Percentiles rank a stretch among this genome's conserved stretches.
Evolutionary conservation across 257 asterid species (phyloP).

Genomic region (Solanum lycopersicoides): DNA sequence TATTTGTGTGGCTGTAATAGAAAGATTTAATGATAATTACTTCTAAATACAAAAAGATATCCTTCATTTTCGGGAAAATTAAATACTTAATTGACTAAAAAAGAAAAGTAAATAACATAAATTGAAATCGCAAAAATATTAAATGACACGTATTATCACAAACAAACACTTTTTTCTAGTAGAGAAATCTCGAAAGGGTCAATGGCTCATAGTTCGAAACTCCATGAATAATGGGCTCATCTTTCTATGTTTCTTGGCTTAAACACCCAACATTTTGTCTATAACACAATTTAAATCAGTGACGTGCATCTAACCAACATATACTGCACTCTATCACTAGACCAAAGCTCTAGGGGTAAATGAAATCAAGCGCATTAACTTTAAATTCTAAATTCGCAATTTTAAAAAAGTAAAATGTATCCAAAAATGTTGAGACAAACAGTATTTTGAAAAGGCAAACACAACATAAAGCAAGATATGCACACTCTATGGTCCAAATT

Average conservation of each 20-base stretch:
- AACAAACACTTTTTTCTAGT: not conserved
- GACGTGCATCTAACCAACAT: not conserved
- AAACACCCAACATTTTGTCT: rapidly evolving
- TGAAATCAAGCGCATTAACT: not conserved
- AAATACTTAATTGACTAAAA: not conserved
- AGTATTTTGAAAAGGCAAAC: not conserved
- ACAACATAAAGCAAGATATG: not conserved
- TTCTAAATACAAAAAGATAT: not conserved
- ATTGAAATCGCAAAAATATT: not conserved
- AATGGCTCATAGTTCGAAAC: not conserved
- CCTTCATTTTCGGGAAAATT: not conserved
- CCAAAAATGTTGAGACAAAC: not conserved
- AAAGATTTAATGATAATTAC: not conserved
- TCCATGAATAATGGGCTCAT: not conserved
- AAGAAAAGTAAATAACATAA: not conserved
- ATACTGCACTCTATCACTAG: not conserved
- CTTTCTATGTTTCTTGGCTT: not conserved
- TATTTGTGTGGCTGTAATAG: not conserved
- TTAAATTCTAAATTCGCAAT: not conserved
- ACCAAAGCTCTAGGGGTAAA: not conserved
- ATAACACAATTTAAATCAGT: not conserved
- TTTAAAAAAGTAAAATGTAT: not conserved
- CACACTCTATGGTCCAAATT: constrained; percentile 26
- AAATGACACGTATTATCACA: not conserved
- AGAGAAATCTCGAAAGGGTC: not conserved